Evolutionary conservation across 2,329 filamentous ascomycete genomes (phyloP), one percentile per base, ranked within the genome.

Genomic region (Talaromyces sp.): DNA sequence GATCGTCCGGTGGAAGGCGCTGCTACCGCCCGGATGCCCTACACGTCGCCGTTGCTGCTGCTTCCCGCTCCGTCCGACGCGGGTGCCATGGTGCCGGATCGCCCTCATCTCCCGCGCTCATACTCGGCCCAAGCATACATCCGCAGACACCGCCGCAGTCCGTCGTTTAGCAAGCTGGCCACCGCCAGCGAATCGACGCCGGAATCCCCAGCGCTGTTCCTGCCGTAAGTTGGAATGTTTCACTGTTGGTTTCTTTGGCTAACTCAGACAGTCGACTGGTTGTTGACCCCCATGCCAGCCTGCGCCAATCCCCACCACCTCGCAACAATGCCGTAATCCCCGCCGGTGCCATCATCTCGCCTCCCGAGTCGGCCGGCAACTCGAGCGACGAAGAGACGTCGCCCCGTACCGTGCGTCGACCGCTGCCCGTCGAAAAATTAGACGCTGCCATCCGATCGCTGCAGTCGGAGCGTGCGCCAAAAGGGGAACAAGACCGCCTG

Each of bases 261-360:
- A 47, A 47, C 44, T 4, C 6, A 1, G n/a, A 9, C 19, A 25
- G 44, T 13, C 22, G 22, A 25, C 44, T 47, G 17, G 17, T 15
- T 13, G 65, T 69, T 63, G 74, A 78, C 69, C 69, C 79, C 60
- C 82, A 81, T 72, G 81, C 81, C 73, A 91, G 86, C 76, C 80
- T 96, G 64, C 86, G 91, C 69, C 90, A 93, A 74, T 96, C 92
- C 55, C 91, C 92, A 17, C 88, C 91, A n/a, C 91, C 92, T 19
- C 77, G 92, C 65, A 91, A 87, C 65, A 87, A 91, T 77, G 84
- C 86, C 63, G 80, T 85, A 65, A 95, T 96, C 75, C 92, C 92
- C 49, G 85, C 86, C 64, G 92, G 91, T 64, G 92, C 91, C 65
- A 86, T 96, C 68, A 90, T 96, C 62, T 97, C 93, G 0, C 93